Evolutionary conservation across 305 asterid species (phyloP).

Genomic region (Vinca major): DNA sequence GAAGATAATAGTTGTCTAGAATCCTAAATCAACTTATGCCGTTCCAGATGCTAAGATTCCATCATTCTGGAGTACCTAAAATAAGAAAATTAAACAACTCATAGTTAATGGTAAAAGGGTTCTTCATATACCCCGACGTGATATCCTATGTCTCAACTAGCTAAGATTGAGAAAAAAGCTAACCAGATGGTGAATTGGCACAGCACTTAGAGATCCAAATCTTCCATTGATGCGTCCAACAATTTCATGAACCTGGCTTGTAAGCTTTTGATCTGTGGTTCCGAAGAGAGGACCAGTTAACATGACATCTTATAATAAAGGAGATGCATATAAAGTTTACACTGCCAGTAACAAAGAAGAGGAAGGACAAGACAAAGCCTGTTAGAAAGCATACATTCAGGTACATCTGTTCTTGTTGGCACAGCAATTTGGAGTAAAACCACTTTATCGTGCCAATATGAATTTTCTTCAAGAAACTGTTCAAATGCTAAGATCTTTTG

Average conservation of each 20-base stretch:
- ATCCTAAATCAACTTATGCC: conserved; percentile 1
- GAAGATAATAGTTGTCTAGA: not conserved
- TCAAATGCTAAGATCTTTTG: conserved; percentile 90
- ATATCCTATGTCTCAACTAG: not conserved
- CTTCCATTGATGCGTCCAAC: conserved; percentile 96
- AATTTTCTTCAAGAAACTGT: conserved; percentile 84
- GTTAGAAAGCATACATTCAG: conserved; percentile 44
- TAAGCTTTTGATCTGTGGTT: conserved; percentile 71
- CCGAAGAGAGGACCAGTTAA: conserved; percentile 15
- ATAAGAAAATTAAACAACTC: too few species aligned
- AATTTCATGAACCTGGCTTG: conserved; percentile 94
- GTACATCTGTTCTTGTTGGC: conserved; percentile 94
- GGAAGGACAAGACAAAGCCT: conserved; percentile 13
- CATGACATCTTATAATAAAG: not conserved
- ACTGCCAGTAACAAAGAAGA: not conserved
- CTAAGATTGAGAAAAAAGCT: conserved; percentile 22
- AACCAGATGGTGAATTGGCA: conserved; percentile 96
- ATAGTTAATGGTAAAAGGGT: too few species aligned
- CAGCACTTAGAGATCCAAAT: conserved; percentile 71
- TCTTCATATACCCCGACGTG: too few species aligned
- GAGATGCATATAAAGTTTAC: not conserved
- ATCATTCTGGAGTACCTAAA: too few species aligned
- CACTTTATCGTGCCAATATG: conserved; percentile 73
- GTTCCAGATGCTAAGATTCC: not conserved
- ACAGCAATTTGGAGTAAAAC: conserved; percentile 95